phyloP scores from a whole-genome alignment of 768 basidiomycete species.

The Panellus pusillus region DNA sequence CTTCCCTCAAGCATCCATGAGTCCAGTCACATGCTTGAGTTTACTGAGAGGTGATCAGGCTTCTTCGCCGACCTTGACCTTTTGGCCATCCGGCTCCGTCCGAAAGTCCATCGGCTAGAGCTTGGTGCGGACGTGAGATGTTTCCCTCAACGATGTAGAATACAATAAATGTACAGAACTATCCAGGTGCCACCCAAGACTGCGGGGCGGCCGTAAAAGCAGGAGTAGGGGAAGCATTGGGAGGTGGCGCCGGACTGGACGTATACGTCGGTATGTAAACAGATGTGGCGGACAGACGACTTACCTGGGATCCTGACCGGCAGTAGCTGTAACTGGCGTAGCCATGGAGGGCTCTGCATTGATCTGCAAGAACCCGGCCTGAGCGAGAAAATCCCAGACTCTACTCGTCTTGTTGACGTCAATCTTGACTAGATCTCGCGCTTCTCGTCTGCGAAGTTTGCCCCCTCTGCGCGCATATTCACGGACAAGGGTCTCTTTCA shows the following conservation, averaged over 20 bases:
- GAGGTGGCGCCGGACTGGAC: neutral
- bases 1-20: no score
- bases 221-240: neutral
- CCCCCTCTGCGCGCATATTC: slow-evolving; percentile 92
- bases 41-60: no score
- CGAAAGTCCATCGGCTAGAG: no score
- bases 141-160: neutral
- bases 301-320: slow-evolving; percentile 6
- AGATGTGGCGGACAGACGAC: neutral
- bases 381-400: slow-evolving; percentile 92
- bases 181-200: no score
- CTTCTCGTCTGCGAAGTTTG: slow-evolving; percentile 83
- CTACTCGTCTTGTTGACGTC: slow-evolving; percentile 91
- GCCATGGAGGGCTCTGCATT: slow-evolving; percentile 45
- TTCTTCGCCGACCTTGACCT: no score
- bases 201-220: no score
- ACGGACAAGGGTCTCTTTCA: slow-evolving; percentile 92
- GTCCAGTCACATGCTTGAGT: no score
- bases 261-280: neutral
- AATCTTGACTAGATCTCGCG: slow-evolving; percentile 87
- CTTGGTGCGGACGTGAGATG: neutral
- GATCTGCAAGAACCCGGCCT: slow-evolving; percentile 79
- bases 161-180: no score
- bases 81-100: slow-evolving; percentile 77
- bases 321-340: neutral